These are phyloP conservation scores for Pontederia crassipes DNA, from an alignment of 176 grass and related monocot species.

Conservation along the genomic window DNA sequence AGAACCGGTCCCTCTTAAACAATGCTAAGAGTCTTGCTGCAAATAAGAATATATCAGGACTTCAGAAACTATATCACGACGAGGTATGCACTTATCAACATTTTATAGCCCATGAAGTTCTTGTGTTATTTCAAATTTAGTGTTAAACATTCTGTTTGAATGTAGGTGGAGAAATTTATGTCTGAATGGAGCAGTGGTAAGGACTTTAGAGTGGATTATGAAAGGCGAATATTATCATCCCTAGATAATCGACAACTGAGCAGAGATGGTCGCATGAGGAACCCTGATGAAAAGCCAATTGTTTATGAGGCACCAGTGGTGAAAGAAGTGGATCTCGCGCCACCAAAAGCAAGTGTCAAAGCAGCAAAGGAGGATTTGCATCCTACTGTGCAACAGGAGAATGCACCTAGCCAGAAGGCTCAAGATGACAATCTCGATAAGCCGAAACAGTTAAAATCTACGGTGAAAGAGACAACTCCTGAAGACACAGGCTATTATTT, in stretches of 20 bases:
- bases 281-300: constrained; percentile 85
- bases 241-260: constrained; percentile 53
- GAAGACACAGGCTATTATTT: constrained; percentile 5
- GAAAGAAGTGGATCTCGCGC: constrained; percentile 28
- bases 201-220: constrained; percentile 77
- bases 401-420: constrained; percentile 27
- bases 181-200: constrained; percentile 58
- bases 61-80: constrained; percentile 48
- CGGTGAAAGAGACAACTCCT: constrained; percentile 18
- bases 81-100: constrained; percentile 39
- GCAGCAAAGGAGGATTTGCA: constrained; percentile 26
- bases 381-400: constrained; percentile 25
- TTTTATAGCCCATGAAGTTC: neutral
- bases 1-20: constrained; percentile 51
- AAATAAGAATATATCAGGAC: constrained; percentile 52
- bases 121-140: neutral
- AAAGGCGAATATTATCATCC: constrained; percentile 67
- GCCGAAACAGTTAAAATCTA: constrained; percentile 34
- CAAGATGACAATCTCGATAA: constrained; percentile 29
- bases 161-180: constrained; percentile 75
- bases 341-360: constrained; percentile 31
- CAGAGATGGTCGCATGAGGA: constrained; percentile 82
- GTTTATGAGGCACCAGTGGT: constrained; percentile 28
- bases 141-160: neutral
- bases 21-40: constrained; percentile 60